These are phyloP conservation scores for Podospora didyma DNA, from an alignment of 495 filamentous ascomycete species.

Conservation along the genomic window DNA sequence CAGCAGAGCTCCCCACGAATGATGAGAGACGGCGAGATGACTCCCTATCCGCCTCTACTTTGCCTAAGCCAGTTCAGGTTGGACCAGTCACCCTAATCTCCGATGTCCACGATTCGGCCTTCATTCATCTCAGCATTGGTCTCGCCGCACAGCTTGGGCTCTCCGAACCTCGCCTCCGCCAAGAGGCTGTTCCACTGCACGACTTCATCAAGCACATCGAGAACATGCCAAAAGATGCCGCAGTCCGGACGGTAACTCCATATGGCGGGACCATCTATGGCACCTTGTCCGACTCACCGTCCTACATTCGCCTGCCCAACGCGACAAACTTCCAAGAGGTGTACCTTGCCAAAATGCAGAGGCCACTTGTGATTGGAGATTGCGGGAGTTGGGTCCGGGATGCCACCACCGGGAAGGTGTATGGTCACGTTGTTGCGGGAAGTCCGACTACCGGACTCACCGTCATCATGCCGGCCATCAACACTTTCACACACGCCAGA, in stretches of 20 bases:
- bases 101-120: neutral
- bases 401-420: slow-evolving; percentile 7
- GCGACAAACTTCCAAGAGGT: neutral
- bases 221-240: neutral
- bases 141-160: too few species aligned
- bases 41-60: neutral
- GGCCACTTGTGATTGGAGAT: slow-evolving; percentile 7
- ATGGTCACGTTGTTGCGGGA: slow-evolving; percentile 17
- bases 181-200: neutral
- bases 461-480: slow-evolving; percentile 16
- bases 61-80: neutral
- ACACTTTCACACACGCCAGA: neutral
- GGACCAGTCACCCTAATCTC: neutral
- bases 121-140: too few species aligned
- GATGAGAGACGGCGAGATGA: too few species aligned
- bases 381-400: slow-evolving; percentile 22
- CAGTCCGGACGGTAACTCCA: neutral
- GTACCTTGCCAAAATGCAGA: neutral
- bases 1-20: too few species aligned
- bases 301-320: neutral
- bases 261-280: neutral
- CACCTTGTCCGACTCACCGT: neutral
- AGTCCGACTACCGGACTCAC: slow-evolving; percentile 10
- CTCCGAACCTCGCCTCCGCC: neutral
- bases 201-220: neutral